A percentile compares a stretch with the other conserved stretches of the same genome.
phyloP scores from a whole-genome alignment of 2,329 filamentous ascomycete species.

The Ceratocystis diversiconidia region DNA sequence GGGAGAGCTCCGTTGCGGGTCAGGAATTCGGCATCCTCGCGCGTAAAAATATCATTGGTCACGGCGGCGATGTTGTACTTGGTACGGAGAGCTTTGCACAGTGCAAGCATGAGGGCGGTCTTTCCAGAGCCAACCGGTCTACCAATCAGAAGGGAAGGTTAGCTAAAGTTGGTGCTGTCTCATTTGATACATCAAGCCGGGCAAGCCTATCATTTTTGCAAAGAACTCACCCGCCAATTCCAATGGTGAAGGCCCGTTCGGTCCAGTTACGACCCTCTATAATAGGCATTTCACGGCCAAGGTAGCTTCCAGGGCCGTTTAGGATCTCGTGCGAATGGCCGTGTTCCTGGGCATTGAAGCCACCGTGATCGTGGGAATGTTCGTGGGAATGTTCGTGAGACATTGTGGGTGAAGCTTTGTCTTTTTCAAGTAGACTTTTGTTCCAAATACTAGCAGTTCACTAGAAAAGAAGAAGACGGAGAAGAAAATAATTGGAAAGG shows the following conservation, averaged over 20 bases:
- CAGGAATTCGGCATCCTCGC: slow-evolving; percentile 95
- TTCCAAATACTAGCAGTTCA: neutral
- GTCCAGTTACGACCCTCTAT: slow-evolving; percentile 76
- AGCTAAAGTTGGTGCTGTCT: too few species aligned
- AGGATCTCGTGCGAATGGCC: slow-evolving; percentile 95
- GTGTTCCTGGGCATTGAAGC: slow-evolving; percentile 49
- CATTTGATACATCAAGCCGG: too few species aligned
- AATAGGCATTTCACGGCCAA: slow-evolving; percentile 85
- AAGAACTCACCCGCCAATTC: slow-evolving; percentile 75
- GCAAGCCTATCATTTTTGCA: neutral
- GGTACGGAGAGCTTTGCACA: slow-evolving; percentile 70
- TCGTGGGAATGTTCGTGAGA: slow-evolving; percentile 7
- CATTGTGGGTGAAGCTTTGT: neutral
- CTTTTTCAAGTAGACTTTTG: too few species aligned
- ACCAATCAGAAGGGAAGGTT: neutral
- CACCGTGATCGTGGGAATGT: slow-evolving; percentile 22
- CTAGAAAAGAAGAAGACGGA: neutral
- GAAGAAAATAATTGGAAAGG: neutral
- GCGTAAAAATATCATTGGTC: slow-evolving; percentile 98
- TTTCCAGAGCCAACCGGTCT: slow-evolving; percentile 95
- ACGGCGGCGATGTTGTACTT: slow-evolving; percentile 82
- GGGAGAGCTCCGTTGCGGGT: slow-evolving; percentile 75
- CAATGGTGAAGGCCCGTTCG: slow-evolving; percentile 83
- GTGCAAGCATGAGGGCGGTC: slow-evolving; percentile 87
- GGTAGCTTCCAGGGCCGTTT: slow-evolving; percentile 78